phyloP scores from a whole-genome alignment of 805 yeast genomes.

The Candida vaughaniae region DNA sequence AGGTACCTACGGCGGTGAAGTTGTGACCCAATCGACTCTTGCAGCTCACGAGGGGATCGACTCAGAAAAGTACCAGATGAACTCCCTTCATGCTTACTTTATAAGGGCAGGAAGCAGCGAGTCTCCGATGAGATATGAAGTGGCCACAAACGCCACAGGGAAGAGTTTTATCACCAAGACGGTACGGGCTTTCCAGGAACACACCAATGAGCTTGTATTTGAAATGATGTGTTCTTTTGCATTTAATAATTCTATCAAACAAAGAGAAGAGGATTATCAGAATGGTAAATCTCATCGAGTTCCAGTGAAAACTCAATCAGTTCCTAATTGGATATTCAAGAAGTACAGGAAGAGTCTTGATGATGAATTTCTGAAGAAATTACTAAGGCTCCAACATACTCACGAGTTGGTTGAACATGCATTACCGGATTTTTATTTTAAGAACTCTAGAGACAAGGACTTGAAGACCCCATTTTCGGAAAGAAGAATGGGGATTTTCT shows the following conservation, averaged over 20 bases:
- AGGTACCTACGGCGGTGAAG: slow-evolving; percentile 44
- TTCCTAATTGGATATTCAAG: slow-evolving; percentile 22
- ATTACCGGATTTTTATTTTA: slow-evolving; percentile 22
- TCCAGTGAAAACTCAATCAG: slow-evolving; percentile 31
- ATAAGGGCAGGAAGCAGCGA: slow-evolving; percentile 32
- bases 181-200: slow-evolving; percentile 29
- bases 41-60: slow-evolving; percentile 34
- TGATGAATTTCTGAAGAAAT: not conserved
- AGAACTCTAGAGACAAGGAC: slow-evolving; percentile 2
- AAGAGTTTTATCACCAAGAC: slow-evolving; percentile 33
- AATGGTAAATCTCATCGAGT: slow-evolving; percentile 20
- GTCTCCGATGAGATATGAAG: slow-evolving; percentile 28
- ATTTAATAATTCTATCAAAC: slow-evolving; percentile 22
- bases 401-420: slow-evolving; percentile 22
- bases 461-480: slow-evolving; percentile 15
- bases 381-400: slow-evolving; percentile 22
- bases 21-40: slow-evolving; percentile 33
- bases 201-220: slow-evolving; percentile 24
- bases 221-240: slow-evolving; percentile 34
- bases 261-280: slow-evolving; percentile 14
- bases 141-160: slow-evolving; percentile 31
- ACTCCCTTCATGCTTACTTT: slow-evolving; percentile 41
- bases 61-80: slow-evolving; percentile 26
- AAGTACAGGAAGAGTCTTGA: slow-evolving; percentile 19
- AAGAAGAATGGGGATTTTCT: slow-evolving; percentile 28